Base-by-base conservation (phyloP, 345 rosid species). In the Camelina sativa region DNA sequence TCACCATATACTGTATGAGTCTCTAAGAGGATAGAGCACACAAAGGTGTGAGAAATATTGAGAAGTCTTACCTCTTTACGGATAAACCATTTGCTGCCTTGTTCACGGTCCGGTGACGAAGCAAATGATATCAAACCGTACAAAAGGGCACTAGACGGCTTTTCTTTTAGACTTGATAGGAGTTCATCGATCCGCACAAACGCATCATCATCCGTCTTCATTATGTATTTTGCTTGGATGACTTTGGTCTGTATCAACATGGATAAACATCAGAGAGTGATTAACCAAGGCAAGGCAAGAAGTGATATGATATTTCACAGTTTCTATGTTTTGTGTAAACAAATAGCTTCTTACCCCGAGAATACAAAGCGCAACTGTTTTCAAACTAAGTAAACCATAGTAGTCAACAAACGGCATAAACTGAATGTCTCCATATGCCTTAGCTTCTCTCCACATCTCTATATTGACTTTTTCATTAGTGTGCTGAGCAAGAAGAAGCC, bases 181-280 rank as follows among this genome's bases (percentile, higher is more conserved):
- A 88, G 81, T 81, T 94, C 95, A 81, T 94, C 91, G 16, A 91
- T 87, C 71, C 97, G 75, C 37, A 88, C 91, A 83, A 94, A 94
- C 15, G 90, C 98, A 75, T 94, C 98, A 61, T 93, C 98, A 47
- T 94, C 98, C 5, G 93, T 87, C 82, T 94, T 94, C 98, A 94
- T 91, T 60, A 94, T 82, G 74, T 88, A 88, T 74, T 89, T 89
- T 55, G 97, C 91, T 64, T 88, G 91, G 47, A 89, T 75, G 75
- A 89, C 81, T 80, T 89, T 88, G 10, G 90, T 87, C 98, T 93
- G 89, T 87, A 86, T 55, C 35, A 71, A 74, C 51, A 25, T 60
- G 20, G 30, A 69, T 25, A 63, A 63, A 38, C 50, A 62, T 51
- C 8, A 47, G 51, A 38, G 20, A 52, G n/a, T 10, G 47, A 16